A percentile compares a stretch with the other conserved stretches of the same genome.
These are phyloP conservation scores for Cinnamomum chago DNA, from an alignment of 164 flowering plant species.

Conservation along the genomic window DNA sequence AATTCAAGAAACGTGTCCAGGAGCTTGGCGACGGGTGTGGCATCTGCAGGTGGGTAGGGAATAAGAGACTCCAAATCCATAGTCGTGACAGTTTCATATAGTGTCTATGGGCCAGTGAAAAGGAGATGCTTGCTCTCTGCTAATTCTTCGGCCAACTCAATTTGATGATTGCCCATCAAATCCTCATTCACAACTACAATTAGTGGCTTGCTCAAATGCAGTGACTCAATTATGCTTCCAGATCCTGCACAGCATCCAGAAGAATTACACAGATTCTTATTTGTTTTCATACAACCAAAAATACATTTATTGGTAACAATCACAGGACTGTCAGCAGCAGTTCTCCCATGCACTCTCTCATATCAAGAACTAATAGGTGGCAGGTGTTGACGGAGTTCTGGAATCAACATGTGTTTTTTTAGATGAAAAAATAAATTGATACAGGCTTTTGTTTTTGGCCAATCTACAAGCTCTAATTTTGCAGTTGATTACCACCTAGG, in stretches of 20 bases:
- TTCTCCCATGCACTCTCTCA: too few species aligned
- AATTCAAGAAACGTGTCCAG: slow-evolving; percentile 74
- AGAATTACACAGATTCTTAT: too few species aligned
- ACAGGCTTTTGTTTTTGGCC: too few species aligned
- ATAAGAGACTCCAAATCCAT: slow-evolving; percentile 64
- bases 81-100: slow-evolving; percentile 37
- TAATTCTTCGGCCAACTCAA: slow-evolving; percentile 92
- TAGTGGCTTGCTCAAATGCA: slow-evolving; percentile 67
- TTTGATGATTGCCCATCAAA: slow-evolving; percentile 98
- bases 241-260: slow-evolving; percentile 50
- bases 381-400: too few species aligned
- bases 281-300: too few species aligned
- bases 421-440: too few species aligned
- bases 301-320: too few species aligned
- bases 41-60: slow-evolving; percentile 81
- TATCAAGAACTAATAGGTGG: too few species aligned
- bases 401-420: too few species aligned
- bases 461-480: too few species aligned
- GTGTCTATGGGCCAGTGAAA: slow-evolving; percentile 75
- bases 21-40: slow-evolving; percentile 69
- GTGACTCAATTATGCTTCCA: slow-evolving; percentile 94
- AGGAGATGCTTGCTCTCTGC: slow-evolving; percentile 84
- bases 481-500: too few species aligned
- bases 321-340: too few species aligned
- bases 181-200: slow-evolving; percentile 96